Evolutionary conservation across 2,329 filamentous ascomycete genomes (phyloP).

Genomic region (Sarocladium kiliense): DNA sequence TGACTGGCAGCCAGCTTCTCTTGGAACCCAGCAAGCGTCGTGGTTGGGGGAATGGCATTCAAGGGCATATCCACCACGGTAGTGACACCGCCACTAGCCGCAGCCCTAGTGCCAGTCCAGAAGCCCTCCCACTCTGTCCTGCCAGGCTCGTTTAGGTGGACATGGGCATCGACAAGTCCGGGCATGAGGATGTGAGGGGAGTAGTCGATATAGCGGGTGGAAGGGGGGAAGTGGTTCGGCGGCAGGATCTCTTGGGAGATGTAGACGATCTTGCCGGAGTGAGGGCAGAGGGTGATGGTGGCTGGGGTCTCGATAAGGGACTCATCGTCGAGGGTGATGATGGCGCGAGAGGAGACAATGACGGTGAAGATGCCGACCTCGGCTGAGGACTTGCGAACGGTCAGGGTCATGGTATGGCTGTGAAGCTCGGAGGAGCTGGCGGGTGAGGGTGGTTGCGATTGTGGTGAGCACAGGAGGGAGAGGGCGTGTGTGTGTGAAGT

Average conservation of each 20-base stretch:
- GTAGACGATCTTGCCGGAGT: slow-evolving; percentile 78
- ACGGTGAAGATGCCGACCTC: slow-evolving; percentile 53
- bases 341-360: slow-evolving; percentile 76
- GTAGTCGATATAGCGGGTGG: slow-evolving; percentile 74
- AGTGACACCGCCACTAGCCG: slow-evolving; percentile 92
- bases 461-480: no score
- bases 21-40: slow-evolving; percentile 73
- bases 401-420: slow-evolving; percentile 2
- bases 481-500: neutral
- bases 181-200: slow-evolving; percentile 81
- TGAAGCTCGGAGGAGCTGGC: neutral
- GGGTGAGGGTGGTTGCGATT: neutral
- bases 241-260: slow-evolving; percentile 73
- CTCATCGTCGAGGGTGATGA: slow-evolving; percentile 66
- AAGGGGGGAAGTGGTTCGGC: slow-evolving; percentile 64
- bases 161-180: slow-evolving; percentile 91
- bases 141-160: slow-evolving; percentile 95
- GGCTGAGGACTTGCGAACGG: slow-evolving; percentile 14
- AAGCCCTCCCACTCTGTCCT: slow-evolving; percentile 99
- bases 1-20: slow-evolving; percentile 81
- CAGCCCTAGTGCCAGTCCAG: slow-evolving; percentile 87
- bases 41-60: slow-evolving; percentile 95
- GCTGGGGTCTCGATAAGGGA: slow-evolving; percentile 66
- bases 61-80: slow-evolving; percentile 97
- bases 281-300: slow-evolving; percentile 72